These are phyloP conservation scores for Fraxinus excelsior DNA, from an alignment of 257 asterid genomes.

Conservation along the genomic window DNA sequence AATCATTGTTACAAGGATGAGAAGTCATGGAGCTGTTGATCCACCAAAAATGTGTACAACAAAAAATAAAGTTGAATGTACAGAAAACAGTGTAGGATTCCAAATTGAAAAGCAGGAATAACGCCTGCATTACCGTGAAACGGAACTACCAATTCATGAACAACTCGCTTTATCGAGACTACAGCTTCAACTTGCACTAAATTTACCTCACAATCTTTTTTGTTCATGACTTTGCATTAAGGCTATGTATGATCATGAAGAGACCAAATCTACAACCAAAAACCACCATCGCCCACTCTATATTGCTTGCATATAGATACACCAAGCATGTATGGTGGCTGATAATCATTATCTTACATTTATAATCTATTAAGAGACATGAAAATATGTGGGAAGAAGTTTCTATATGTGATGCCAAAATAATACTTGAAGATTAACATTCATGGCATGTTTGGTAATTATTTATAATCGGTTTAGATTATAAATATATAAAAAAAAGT, in stretches of 20 bases:
- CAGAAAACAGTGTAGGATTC: neutral
- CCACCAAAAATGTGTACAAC: neutral
- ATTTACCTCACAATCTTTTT: neutral
- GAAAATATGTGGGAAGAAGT: neutral
- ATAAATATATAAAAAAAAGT: no score
- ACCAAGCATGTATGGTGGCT: neutral
- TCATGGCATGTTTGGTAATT: no score
- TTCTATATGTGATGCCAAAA: neutral
- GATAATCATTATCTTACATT: neutral
- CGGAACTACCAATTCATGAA: neutral
- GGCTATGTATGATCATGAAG: neutral
- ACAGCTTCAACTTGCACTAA: neutral
- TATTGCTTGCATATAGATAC: neutral
- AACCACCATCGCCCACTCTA: neutral
- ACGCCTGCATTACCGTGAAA: neutral
- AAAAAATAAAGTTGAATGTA: neutral
- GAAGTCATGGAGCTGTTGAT: neutral
- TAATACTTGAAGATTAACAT: neutral
- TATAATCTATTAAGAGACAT: neutral
- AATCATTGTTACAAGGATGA: neutral
- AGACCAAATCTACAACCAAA: neutral
- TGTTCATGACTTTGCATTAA: neutral
- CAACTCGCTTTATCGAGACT: neutral
- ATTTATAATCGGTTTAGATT: no score
- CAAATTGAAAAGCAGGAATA: neutral